Percentiles rank a stretch among this genome's conserved stretches.
phyloP scores from a whole-genome alignment of 176 grass and related monocot genomes.

The Puccinellia tenuiflora region DNA sequence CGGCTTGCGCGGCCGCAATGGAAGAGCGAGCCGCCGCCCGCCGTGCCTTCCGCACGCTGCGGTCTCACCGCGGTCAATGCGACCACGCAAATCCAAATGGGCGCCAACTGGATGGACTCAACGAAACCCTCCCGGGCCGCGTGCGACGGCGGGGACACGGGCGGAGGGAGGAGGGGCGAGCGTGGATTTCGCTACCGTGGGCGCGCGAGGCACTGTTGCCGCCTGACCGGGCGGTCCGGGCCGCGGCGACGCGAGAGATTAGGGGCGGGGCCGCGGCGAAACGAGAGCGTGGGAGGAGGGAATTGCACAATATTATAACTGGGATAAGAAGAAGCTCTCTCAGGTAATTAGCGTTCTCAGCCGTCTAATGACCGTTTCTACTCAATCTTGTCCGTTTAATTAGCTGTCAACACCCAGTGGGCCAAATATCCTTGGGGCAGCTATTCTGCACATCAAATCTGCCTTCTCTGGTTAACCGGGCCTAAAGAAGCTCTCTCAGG shows the following conservation, averaged over 20 bases:
- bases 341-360: too few relatives aligned
- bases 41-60: background rate
- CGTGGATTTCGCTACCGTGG: background rate
- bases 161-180: background rate
- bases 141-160: background rate
- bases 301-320: too few relatives aligned
- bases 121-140: background rate
- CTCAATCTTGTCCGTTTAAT: too few relatives aligned
- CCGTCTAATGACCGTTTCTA: too few relatives aligned
- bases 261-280: too few relatives aligned
- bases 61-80: background rate
- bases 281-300: too few relatives aligned
- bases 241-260: background rate
- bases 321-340: too few relatives aligned
- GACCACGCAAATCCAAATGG: background rate
- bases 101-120: background rate
- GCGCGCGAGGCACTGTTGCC: conserved; percentile 12
- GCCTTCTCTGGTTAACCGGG: too few relatives aligned
- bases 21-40: background rate
- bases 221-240: background rate
- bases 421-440: too few relatives aligned
- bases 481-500: too few relatives aligned
- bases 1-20: background rate
- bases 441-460: too few relatives aligned
- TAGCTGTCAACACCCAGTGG: too few relatives aligned